phyloP scores from a whole-genome alignment of 1,284 basidiomycete genomes.

The Moesziomyces sp. region DNA sequence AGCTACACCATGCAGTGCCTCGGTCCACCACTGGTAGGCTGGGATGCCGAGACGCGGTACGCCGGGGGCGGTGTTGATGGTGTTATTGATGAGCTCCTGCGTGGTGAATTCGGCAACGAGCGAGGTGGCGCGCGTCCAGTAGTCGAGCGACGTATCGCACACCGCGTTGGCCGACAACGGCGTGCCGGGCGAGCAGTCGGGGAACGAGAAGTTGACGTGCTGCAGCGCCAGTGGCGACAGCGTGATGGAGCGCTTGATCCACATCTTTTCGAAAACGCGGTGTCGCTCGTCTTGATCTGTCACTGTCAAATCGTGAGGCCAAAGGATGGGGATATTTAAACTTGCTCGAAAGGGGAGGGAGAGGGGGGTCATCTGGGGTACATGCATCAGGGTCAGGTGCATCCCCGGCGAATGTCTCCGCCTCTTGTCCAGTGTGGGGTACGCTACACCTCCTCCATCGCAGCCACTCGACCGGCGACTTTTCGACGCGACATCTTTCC shows the following conservation, averaged over 20 bases:
- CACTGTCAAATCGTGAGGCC: not conserved
- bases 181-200: constrained; percentile 4
- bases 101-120: constrained; percentile 22
- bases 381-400: too few relatives aligned
- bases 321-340: too few relatives aligned
- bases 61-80: constrained; percentile 28
- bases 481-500: too few relatives aligned
- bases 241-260: constrained; percentile 19
- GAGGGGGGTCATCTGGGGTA: too few relatives aligned
- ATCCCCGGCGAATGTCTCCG: too few relatives aligned
- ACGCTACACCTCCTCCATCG: too few relatives aligned
- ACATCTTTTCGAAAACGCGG: not conserved
- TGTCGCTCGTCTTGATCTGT: not conserved
- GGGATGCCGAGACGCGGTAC: constrained; percentile 21
- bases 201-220: constrained; percentile 32
- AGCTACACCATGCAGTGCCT: constrained; percentile 25
- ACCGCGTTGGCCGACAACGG: constrained; percentile 18
- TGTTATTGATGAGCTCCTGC: constrained; percentile 31
- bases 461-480: too few relatives aligned
- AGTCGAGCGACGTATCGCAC: constrained; percentile 21
- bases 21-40: constrained; percentile 35
- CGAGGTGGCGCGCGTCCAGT: constrained; percentile 18
- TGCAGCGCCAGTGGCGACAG: constrained; percentile 18
- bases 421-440: too few relatives aligned
- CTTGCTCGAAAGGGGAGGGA: too few relatives aligned